Conservation (phyloP, 805 yeast genomes). For the Ogataea haglerorum region DNA sequence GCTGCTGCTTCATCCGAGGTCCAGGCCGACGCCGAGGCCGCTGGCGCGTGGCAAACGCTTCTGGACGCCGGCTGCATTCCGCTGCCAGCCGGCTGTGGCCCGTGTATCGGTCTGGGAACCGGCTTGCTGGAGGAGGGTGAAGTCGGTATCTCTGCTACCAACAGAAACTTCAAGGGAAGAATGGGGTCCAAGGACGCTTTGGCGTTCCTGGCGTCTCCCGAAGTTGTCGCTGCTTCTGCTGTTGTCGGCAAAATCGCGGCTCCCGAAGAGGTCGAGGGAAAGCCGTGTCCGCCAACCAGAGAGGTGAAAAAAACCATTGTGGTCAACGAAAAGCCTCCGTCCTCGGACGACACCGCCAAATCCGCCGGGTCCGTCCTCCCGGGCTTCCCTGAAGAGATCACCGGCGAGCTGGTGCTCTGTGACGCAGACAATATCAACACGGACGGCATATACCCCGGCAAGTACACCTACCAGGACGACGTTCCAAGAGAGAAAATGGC, state of each 20-base stretch:
- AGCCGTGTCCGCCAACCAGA: slow-evolving; percentile 43
- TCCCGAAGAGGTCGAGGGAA: slow-evolving; percentile 79
- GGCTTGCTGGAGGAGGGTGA: slow-evolving; percentile 94
- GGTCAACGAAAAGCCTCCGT: slow-evolving; percentile 31
- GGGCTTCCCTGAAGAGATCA: slow-evolving; percentile 87
- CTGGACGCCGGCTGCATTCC: slow-evolving; percentile 92
- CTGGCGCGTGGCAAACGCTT: slow-evolving; percentile 89
- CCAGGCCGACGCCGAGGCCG: slow-evolving; percentile 84
- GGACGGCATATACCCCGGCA: slow-evolving; percentile 98
- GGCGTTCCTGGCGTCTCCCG: slow-evolving; percentile 96
- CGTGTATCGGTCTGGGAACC: slow-evolving; percentile 96
- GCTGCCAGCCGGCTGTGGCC: slow-evolving; percentile 98
- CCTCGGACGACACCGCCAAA: slow-evolving; percentile 28
- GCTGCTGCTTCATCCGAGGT: slow-evolving; percentile 97
- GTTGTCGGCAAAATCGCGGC: slow-evolving; percentile 91
- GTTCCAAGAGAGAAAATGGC: slow-evolving; percentile 96
- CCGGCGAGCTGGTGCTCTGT: slow-evolving; percentile 91
- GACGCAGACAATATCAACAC: slow-evolving; percentile 97
- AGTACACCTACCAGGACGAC: slow-evolving; percentile 97
- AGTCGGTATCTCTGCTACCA: slow-evolving; percentile 97
- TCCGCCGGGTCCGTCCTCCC: slow-evolving; percentile 69
- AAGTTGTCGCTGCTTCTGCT: slow-evolving; percentile 98
- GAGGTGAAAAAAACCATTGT: slow-evolving; percentile 45
- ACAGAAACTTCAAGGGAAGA: slow-evolving; percentile 97
- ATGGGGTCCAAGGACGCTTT: slow-evolving; percentile 98